Evolutionary conservation across 331 rosid species (phyloP), one percentile per base, ranked within the genome.

Genomic region (Cucumis variabilis): DNA sequence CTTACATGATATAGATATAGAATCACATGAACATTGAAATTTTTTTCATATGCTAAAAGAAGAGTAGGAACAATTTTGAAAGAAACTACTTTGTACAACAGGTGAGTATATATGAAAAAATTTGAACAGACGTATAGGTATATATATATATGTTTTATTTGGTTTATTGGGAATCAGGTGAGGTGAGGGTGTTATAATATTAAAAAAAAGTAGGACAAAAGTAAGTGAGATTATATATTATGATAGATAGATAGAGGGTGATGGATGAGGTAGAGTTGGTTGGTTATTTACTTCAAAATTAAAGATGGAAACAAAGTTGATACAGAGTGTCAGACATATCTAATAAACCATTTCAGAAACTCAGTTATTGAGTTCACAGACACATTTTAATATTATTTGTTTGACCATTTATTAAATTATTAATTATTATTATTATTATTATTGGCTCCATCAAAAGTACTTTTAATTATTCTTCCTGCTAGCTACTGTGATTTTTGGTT

Each of bases 231-330:
- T 68, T 68, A 68, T 68, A 28, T 53, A 68, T 7, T 9, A 63
- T 0, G 25, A 9, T 7, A 14, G 68, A 9, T 7, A 14, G 68
- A 41, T 33, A 2, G 37, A 33, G 37, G 37, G 37, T 2, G 37
- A 33, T 33, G 4, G 37, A 33, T 33, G 37, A 33, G 20, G 19
- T 70, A 21, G 76, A 23, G 51, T 72, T 33, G 25, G 78, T 72
- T 72, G 51, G 51, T 72, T 19, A 33, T 72, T 72, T 72, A 72
- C 51, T 72, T 33, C 78, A 72, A 30, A 72, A 72, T 33, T 30
- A 9, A 72, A 72, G 46, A 17, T 16, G 24, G 23, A 72, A 37
- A 30, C 51, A 72, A 72, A 72, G 78, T 72, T 33, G 78, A 33
- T 24, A 72, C 10, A 11, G 21, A 33, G 50, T 37, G 75, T 70